Evolutionary conservation across 139 green algal genomes (phyloP).

Genomic region (Marvania coccoides): DNA sequence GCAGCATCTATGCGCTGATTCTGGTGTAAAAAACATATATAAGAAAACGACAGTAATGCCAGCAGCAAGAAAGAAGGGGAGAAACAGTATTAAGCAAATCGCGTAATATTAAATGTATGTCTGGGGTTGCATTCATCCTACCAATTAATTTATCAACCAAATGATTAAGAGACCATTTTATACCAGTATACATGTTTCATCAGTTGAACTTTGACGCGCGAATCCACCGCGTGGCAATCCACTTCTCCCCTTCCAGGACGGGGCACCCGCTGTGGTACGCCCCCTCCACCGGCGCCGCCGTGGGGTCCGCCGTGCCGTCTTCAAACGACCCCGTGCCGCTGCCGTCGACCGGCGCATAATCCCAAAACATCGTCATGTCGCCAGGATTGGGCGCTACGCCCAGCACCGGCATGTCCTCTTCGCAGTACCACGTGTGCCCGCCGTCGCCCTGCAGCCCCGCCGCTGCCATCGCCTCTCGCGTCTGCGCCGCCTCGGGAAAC

Average conservation of each 20-base stretch:
- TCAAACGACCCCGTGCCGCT: conserved; percentile 2
- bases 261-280: conserved; percentile 37
- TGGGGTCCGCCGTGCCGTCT: conserved; percentile 16
- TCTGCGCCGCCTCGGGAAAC: conserved; percentile 13
- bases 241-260: conserved; percentile 45
- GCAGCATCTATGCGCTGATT: too few relatives aligned
- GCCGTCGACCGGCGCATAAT: conserved; percentile 20
- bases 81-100: too few relatives aligned
- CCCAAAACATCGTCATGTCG: conserved; percentile 28
- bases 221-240: conserved; percentile 44
- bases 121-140: too few relatives aligned
- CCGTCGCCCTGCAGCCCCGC: background rate
- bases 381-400: background rate
- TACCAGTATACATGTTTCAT: background rate
- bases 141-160: too few relatives aligned
- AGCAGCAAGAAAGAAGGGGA: too few relatives aligned
- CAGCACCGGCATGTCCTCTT: conserved; percentile 15
- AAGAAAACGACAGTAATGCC: too few relatives aligned
- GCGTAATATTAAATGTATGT: too few relatives aligned
- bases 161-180: background rate
- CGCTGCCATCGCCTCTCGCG: background rate
- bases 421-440: conserved; percentile 22
- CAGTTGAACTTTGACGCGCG: conserved; percentile 13
- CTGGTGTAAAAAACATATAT: too few relatives aligned
- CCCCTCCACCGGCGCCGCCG: conserved; percentile 3